These are phyloP conservation scores for Hemileccinum impolitum DNA, from an alignment of 768 basidiomycete genomes.

Conservation along the genomic window DNA sequence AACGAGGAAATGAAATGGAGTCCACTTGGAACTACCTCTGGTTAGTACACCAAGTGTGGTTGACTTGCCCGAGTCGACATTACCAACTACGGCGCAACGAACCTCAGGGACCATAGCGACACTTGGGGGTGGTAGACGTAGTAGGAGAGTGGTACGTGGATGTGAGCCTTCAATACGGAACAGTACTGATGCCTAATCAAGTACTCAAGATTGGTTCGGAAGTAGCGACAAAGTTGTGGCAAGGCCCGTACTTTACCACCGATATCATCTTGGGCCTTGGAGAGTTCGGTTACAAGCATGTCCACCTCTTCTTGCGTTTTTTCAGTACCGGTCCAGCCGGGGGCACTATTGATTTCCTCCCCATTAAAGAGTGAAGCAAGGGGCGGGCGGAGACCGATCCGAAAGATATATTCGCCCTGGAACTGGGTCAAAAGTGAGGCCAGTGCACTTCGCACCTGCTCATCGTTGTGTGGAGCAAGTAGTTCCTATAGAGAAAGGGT, in stretches of 20 bases:
- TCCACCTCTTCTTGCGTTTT: slow-evolving; percentile 54
- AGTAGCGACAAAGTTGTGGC: neutral
- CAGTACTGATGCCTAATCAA: slow-evolving; percentile 51
- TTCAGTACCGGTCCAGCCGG: slow-evolving; percentile 52
- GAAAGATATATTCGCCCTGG: slow-evolving; percentile 72
- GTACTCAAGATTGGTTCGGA: neutral
- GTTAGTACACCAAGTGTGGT: slow-evolving; percentile 94
- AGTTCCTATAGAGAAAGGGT: slow-evolving; percentile 34
- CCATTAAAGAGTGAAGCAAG: slow-evolving; percentile 52
- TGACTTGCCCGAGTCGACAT: slow-evolving; percentile 92
- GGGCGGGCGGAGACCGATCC: slow-evolving; percentile 67
- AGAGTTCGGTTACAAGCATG: slow-evolving; percentile 41
- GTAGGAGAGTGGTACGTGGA: slow-evolving; percentile 56
- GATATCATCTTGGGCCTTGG: slow-evolving; percentile 62
- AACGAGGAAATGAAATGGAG: slow-evolving; percentile 19
- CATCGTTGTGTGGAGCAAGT: slow-evolving; percentile 42
- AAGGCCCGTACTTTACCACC: slow-evolving; percentile 65
- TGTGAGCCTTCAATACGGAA: slow-evolving; percentile 44
- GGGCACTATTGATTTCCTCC: slow-evolving; percentile 42
- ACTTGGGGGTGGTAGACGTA: slow-evolving; percentile 73
- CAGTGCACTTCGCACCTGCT: slow-evolving; percentile 59
- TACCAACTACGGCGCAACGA: slow-evolving; percentile 93
- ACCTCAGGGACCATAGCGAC: slow-evolving; percentile 86
- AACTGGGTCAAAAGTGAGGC: slow-evolving; percentile 64
- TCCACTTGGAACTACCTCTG: slow-evolving; percentile 51